A percentile compares a stretch with the other conserved stretches of the same genome.
These are phyloP conservation scores for Talaromyces sp. DNA, from an alignment of 2,329 filamentous ascomycete genomes.

Conservation along the genomic window DNA sequence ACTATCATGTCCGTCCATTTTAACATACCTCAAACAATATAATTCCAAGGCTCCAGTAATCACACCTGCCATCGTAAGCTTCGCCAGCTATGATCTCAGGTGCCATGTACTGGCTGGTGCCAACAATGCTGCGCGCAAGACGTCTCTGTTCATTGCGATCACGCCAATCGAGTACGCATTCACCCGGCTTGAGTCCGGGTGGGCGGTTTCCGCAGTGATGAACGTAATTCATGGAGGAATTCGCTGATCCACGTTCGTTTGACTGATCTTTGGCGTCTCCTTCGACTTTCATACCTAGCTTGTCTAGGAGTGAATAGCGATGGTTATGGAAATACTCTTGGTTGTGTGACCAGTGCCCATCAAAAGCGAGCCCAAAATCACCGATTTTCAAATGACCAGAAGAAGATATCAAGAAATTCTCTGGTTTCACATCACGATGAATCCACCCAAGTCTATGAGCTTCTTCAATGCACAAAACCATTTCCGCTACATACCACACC, in stretches of 20 bases:
- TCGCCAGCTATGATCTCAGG: constrained; percentile 83
- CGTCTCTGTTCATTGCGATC: constrained; percentile 65
- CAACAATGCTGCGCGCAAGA: constrained; percentile 80
- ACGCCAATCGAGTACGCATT: constrained; percentile 64
- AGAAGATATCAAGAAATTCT: constrained; percentile 89
- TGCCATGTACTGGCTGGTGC: constrained; percentile 97
- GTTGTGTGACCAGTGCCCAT: constrained; percentile 92
- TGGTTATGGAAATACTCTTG: constrained; percentile 81
- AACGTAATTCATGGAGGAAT: constrained; percentile 7
- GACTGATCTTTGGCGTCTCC: constrained; percentile 69
- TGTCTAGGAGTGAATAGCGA: constrained; percentile 72
- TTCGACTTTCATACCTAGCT: constrained; percentile 66
- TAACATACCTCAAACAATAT: constrained; percentile 72
- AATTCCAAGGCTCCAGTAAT: constrained; percentile 95
- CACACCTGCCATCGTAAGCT: constrained; percentile 84
- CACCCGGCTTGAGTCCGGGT: constrained; percentile 24
- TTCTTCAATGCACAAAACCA: constrained; percentile 92
- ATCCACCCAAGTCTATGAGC: constrained; percentile 85
- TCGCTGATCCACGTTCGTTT: constrained; percentile 42
- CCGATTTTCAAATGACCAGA: constrained; percentile 92
- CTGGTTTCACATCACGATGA: constrained; percentile 92
- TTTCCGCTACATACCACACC: constrained; percentile 87
- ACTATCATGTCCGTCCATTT: constrained; percentile 4
- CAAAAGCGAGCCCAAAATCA: constrained; percentile 92
- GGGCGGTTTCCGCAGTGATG: neutral